Base-by-base conservation (phyloP, 2,329 filamentous ascomycete genomes). In the Verticillium tricorpus region DNA sequence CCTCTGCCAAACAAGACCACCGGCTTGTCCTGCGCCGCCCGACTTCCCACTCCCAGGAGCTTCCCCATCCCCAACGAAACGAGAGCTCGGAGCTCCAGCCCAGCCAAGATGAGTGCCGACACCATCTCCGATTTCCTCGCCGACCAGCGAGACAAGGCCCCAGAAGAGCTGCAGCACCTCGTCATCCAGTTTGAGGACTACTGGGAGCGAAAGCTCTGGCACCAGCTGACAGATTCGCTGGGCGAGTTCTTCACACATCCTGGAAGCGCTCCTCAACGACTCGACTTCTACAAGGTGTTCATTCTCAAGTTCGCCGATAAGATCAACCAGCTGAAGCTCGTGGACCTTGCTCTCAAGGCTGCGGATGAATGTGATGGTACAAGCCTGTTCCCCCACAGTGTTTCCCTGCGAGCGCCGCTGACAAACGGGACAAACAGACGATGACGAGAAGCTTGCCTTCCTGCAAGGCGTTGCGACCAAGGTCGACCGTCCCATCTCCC, bases 161-260 rank as follows among this genome's bases (percentile, higher is more conserved):
- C 93, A 59, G 91, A 93, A 69, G 91, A 96, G 75, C 86, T 96
- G 60, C 93, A 97, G 79, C 85, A 89, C 71, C 87, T 91, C 72
- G 91, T 97, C 76, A 85, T 99, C 70, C 87, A 89, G 71, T 97
- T 99, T 68, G 95, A 99, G 82, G 93, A 96, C 75, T 91, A 88
- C 73, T 99, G 95, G 95, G 95, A 99, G 82, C 89, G 94, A 71
- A 97, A 97, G 81, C 85, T 99, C 79, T 99, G 95, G 95, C 95
- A 99, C 81, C 93, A 99, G 80, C 89, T 99, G 68, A 99, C 95
- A 39, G 90, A 97, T 73, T 83, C 89, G 60, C 85, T 99, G 61
- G 82, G 97, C 69, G 85, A 91, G 68, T 97, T 94, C 85, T 99
- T 97, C 81, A 88, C 89, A 71, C 80, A 91, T 69, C 85, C 90